Evolutionary conservation across 768 basidiomycete genomes (phyloP), one percentile per base, ranked within the genome.

Genomic region (Kwoniella pini): DNA sequence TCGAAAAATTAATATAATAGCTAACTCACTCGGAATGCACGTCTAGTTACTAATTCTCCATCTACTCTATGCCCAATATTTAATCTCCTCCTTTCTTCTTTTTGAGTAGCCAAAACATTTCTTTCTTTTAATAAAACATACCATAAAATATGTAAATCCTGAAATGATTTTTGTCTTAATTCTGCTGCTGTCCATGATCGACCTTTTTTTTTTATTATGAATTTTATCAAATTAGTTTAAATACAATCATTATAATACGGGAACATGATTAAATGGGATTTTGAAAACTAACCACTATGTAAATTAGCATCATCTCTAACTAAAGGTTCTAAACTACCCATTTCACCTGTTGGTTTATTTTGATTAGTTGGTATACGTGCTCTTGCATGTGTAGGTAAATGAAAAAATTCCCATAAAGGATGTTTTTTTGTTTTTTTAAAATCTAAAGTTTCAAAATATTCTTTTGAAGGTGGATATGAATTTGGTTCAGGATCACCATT

Each of bases 91-190:
- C 83, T 82, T 73, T 93, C 91, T 66, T 89, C 89, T 63, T 81
- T 83, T 77, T 98, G 94, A 9, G 93, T 91, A 10, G 89, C 88
- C 57, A 97, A 82, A 26, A 95, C 81, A 79, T 98, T 99, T 3
- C 89, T 84, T 78, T 99, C 96, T 65, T 91, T 83, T 45, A 92
- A 71, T 24, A 91, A 81, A 48, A 97, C 83, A 76, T 95, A 97
- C 95, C 96, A 99, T 36, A 99, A 82, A 9, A 87, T 89, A 78
- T 99, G 96, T 63, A 99, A 81, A 74, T 98, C 94, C 61, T 85
- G 84, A 82, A 98, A 98, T 64, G 86, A 89, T 79, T 97, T 97
- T 54, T 87, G 82, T 36, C 96, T 84, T 45, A 99, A 83, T 72
- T 98, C 96, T 10, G 85, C 82, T 6, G 92, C 87, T 54, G 80